Percentiles rank a stretch among this genome's conserved stretches.
Evolutionary conservation across 345 rosid species (phyloP).

Genomic region (Citrus hindsii): DNA sequence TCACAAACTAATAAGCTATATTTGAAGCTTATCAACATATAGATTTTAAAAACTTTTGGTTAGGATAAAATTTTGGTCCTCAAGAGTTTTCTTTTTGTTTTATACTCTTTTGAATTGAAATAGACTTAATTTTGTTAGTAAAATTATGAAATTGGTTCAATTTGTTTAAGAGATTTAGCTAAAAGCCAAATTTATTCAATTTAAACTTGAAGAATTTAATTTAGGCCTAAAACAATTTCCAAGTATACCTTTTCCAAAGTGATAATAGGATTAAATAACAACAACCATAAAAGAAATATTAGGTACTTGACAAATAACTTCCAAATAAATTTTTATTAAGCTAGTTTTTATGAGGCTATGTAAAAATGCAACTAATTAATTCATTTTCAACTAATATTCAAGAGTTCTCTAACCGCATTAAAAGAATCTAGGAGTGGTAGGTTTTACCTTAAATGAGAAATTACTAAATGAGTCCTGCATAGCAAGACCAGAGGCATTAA

Average conservation of each 20-base stretch:
- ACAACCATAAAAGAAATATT: too few relatives aligned
- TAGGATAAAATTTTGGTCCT: neutral
- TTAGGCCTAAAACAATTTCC: neutral
- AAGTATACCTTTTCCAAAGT: too few relatives aligned
- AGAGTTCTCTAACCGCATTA: neutral
- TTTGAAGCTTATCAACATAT: neutral
- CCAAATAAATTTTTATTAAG: neutral
- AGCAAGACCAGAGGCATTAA: slow-evolving; percentile 55
- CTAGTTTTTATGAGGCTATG: neutral
- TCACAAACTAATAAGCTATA: neutral
- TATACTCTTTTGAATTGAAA: neutral
- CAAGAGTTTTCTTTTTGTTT: neutral
- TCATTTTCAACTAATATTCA: neutral
- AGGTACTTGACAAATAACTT: neutral
- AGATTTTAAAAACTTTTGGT: neutral
- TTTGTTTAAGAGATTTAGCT: neutral
- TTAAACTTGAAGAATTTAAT: neutral
- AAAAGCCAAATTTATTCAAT: neutral
- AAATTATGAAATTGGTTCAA: neutral
- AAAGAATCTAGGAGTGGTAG: neutral
- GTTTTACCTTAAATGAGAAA: slow-evolving; percentile 85
- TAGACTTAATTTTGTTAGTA: neutral
- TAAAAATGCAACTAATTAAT: neutral
- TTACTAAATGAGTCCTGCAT: slow-evolving; percentile 90
- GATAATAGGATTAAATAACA: too few relatives aligned